A percentile compares a stretch with the other conserved stretches of the same genome.
Evolutionary conservation across 306 rosid species (phyloP).

Genomic region (Quercus gilva): DNA sequence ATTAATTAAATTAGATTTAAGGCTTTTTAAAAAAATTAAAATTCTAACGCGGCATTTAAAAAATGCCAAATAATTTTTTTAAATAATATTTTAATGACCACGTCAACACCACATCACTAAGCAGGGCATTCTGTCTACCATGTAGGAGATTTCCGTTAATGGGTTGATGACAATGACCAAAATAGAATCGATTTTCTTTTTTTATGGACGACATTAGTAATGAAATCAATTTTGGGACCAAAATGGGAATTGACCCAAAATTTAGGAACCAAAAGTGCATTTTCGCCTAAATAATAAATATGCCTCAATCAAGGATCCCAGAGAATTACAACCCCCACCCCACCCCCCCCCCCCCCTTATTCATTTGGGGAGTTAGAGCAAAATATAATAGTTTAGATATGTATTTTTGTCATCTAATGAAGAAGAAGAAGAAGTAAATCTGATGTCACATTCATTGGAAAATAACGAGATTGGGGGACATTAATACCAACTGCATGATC

Average conservation of each 20-base stretch:
- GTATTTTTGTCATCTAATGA: slow-evolving; percentile 43
- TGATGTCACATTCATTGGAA: slow-evolving; percentile 57
- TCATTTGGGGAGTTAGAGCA: neutral
- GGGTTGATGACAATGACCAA: accelerated
- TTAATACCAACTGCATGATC: slow-evolving; percentile 47
- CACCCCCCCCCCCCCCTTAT: too few relatives aligned
- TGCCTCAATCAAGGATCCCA: neutral
- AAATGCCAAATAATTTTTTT: too few relatives aligned
- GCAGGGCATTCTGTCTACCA: accelerated
- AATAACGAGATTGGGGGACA: slow-evolving; percentile 50
- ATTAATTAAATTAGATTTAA: too few relatives aligned
- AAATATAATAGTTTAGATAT: neutral
- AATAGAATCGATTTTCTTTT: too few relatives aligned
- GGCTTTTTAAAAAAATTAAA: too few relatives aligned
- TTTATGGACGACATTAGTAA: too few relatives aligned
- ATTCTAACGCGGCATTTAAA: accelerated
- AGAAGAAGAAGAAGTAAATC: slow-evolving; percentile 47
- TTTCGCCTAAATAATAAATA: neutral
- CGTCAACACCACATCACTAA: accelerated
- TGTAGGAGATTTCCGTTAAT: accelerated
- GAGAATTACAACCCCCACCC: neutral
- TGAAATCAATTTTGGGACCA: too few relatives aligned
- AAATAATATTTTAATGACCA: too few relatives aligned
- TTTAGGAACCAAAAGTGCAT: too few relatives aligned
- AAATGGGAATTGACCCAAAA: too few relatives aligned